phyloP scores from a whole-genome alignment of 1,139 yeast genomes.

The Debaryomyces sp. region DNA sequence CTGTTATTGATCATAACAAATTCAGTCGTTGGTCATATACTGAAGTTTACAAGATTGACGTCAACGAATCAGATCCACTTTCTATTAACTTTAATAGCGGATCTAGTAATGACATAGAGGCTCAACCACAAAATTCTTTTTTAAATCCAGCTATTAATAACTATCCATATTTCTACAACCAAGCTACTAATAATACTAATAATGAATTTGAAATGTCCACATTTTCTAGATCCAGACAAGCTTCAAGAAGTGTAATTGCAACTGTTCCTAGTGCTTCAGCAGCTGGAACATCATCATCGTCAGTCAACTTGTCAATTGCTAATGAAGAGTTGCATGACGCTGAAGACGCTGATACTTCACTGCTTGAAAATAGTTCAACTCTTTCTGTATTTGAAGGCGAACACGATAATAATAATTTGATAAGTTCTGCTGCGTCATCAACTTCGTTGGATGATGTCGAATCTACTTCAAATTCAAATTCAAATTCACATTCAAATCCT shows the following conservation, averaged over 20 bases:
- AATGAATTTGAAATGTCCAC: conserved; percentile 33
- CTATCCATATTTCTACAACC: conserved; percentile 10
- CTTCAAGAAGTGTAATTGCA: conserved; percentile 27
- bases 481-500: background rate
- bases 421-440: conserved; percentile 32
- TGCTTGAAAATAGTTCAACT: conserved; percentile 39
- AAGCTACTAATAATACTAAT: conserved; percentile 7
- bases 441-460: conserved; percentile 38
- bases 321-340: conserved; percentile 20
- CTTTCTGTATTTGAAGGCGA: conserved; percentile 44
- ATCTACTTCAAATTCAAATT: conserved; percentile 8
- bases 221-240: conserved; percentile 35
- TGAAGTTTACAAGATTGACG: conserved; percentile 30
- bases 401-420: conserved; percentile 26
- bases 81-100: conserved; percentile 15
- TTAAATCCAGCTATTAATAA: conserved; percentile 1
- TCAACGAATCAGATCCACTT: conserved; percentile 39
- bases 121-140: conserved; percentile 4
- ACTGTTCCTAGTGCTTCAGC: conserved; percentile 11
- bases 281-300: conserved; percentile 18
- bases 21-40: conserved; percentile 87
- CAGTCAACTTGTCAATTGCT: conserved; percentile 19
- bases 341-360: conserved; percentile 32
- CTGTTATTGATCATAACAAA: conserved; percentile 61
- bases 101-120: conserved; percentile 3